Base-by-base conservation (phyloP, 2,329 filamentous ascomycete genomes). In the Hymenoscyphus fructigenus region DNA sequence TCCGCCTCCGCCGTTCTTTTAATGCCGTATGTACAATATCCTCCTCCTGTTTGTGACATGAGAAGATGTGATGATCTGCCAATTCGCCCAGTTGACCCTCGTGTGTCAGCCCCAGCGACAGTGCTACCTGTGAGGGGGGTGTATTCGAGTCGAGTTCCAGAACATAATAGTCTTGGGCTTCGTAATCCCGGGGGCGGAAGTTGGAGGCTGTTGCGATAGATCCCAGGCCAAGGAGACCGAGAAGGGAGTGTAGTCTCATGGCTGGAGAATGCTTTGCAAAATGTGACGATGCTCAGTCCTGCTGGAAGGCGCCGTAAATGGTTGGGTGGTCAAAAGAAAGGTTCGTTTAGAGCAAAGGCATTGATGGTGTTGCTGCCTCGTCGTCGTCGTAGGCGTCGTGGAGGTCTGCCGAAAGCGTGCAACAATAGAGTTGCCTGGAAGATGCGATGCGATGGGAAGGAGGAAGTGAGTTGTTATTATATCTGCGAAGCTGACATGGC, bases 141-240 rank as follows among this genome's bases (percentile, higher is more conserved):
- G 85, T 82, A 44, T 84, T 81, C 14, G 85, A 80, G 65, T 90
- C 86, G 73, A 99, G 85, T 70, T 97, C 91, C 57, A 99, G 83
- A 69, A 96, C 93, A 77, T 98, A 97, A 80, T 96, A 98, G 78
- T 99, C 94, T 78, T 93, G 87, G 47, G 85, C 83, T 59, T 90
- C 85, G 81, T 96, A 91, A 75, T 95, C 85, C 71, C 91, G 89
- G 68, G 83, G 80, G 59, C 82, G 80, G 56, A 86, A 76, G 61
- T 72, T 69, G 57, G 81, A 76, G 34, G 83, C 80, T 64, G 81
- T 78, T 66, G 82, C 74, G 29, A 78, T 69, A 77, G 73, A 83
- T 66, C 83, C 79, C 58, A 87, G 78, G 77, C 84, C 80, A 62
- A 82, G 76, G 59, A 86, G 79, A 76, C 83, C 80, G 65, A 90